Evolutionary conservation across 106 monocot species (phyloP).

Genomic region (Dendrobium nobile): DNA sequence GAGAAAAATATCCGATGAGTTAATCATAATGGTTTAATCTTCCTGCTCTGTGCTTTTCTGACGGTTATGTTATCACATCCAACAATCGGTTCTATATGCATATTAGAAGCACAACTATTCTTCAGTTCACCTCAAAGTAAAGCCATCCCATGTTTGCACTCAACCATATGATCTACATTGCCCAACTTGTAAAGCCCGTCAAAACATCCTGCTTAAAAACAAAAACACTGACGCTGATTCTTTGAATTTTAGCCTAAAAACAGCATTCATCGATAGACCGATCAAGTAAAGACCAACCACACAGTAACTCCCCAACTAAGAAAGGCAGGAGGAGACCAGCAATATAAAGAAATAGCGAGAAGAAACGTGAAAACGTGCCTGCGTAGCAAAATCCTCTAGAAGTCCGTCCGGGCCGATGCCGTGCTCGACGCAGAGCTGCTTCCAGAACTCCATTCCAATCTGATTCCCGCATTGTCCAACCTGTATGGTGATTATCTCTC

Average conservation of each 20-base stretch:
- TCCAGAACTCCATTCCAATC: slow-evolving; percentile 99
- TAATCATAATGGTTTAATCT: background rate
- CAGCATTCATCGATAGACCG: background rate
- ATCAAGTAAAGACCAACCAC: background rate
- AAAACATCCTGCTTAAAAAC: background rate
- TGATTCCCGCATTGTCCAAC: slow-evolving; percentile 99
- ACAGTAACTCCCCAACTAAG: background rate
- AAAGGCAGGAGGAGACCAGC: background rate
- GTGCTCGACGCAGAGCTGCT: slow-evolving; percentile 99
- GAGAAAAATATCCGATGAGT: background rate
- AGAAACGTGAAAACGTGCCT: slow-evolving; percentile 22
- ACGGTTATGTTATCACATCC: background rate
- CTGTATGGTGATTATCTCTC: slow-evolving; percentile 99
- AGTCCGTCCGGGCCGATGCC: slow-evolving; percentile 99
- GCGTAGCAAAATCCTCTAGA: slow-evolving; percentile 95
- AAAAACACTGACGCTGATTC: background rate
- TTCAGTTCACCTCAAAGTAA: background rate
- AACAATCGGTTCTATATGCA: background rate
- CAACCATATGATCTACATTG: background rate
- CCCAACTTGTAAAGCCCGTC: background rate
- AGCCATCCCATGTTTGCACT: background rate
- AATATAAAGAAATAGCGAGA: background rate
- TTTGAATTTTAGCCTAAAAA: background rate
- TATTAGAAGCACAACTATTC: background rate
- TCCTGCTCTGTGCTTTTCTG: background rate